phyloP scores from a whole-genome alignment of 2,329 filamentous ascomycete genomes.

The Elsinoe australis region DNA sequence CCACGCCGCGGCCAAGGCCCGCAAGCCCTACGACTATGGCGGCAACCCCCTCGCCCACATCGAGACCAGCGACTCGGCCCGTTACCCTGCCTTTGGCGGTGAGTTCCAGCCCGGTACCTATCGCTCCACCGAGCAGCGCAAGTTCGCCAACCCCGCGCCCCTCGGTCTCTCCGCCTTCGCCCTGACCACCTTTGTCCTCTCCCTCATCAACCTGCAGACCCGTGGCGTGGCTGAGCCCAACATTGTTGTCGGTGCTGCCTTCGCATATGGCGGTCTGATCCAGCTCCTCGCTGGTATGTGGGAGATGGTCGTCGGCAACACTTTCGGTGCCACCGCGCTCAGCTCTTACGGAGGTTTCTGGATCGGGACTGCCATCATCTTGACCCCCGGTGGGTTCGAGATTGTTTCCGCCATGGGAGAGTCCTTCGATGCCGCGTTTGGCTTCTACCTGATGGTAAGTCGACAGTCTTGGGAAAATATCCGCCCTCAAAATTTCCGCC shows the following conservation, averaged over 20 bases:
- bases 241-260: conserved; percentile 43
- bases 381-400: conserved; percentile 45
- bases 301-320: conserved; percentile 55
- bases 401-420: conserved; percentile 42
- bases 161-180: conserved; percentile 57
- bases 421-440: conserved; percentile 46
- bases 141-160: conserved; percentile 53
- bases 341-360: conserved; percentile 57
- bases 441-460: conserved; percentile 49
- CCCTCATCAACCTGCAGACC: conserved; percentile 43
- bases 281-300: conserved; percentile 48
- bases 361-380: conserved; percentile 53
- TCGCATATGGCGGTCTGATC: conserved; percentile 44
- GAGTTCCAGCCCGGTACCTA: conserved; percentile 48
- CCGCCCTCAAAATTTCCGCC: background rate
- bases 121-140: conserved; percentile 32
- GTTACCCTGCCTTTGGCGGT: conserved; percentile 44
- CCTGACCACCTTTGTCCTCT: conserved; percentile 56
- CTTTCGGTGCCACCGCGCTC: conserved; percentile 55
- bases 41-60: conserved; percentile 47
- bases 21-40: conserved; percentile 43
- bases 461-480: background rate
- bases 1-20: conserved; percentile 29
- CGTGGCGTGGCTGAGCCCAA: conserved; percentile 37
- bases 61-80: conserved; percentile 42